phyloP scores from a whole-genome alignment of 768 basidiomycete genomes.

The Termitomyces sp. region DNA sequence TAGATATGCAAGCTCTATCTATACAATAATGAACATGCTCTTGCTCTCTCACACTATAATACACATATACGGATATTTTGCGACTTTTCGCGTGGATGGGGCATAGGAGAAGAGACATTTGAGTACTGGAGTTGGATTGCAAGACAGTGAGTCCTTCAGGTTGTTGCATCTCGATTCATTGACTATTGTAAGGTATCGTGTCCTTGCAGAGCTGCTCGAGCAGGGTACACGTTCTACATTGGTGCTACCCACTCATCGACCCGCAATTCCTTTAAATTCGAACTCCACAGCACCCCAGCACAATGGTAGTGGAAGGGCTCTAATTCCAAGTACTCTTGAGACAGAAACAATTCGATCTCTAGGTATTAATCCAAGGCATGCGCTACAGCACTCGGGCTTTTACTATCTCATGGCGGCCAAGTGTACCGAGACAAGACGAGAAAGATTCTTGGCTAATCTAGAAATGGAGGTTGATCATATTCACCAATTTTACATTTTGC shows the following conservation, averaged over 20 bases:
- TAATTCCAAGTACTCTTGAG: slow-evolving; percentile 28
- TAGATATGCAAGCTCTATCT: slow-evolving; percentile 89
- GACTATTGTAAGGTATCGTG: slow-evolving; percentile 57
- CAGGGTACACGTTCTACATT: slow-evolving; percentile 65
- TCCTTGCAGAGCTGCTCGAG: slow-evolving; percentile 88
- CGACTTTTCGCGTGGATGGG: slow-evolving; percentile 87
- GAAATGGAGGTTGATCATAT: slow-evolving; percentile 46
- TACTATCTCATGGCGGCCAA: slow-evolving; percentile 88
- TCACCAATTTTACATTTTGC: neutral
- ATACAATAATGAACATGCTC: slow-evolving; percentile 81
- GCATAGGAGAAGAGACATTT: slow-evolving; percentile 93
- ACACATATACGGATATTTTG: slow-evolving; percentile 81
- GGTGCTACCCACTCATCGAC: slow-evolving; percentile 53
- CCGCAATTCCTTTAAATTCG: slow-evolving; percentile 25
- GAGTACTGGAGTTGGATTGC: slow-evolving; percentile 98
- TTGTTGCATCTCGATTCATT: neutral
- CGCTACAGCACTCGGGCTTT: slow-evolving; percentile 87
- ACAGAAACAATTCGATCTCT: slow-evolving; percentile 54
- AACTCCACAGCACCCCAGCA: slow-evolving; percentile 9
- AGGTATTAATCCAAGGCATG: slow-evolving; percentile 74
- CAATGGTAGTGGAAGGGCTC: slow-evolving; percentile 6
- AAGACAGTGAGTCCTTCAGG: slow-evolving; percentile 61
- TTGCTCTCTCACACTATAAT: slow-evolving; percentile 78
- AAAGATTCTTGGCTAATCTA: slow-evolving; percentile 55
- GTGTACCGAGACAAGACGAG: slow-evolving; percentile 73